Conservation (phyloP, 2,329 filamentous ascomycete genomes). For the Fusarium nodosum region DNA sequence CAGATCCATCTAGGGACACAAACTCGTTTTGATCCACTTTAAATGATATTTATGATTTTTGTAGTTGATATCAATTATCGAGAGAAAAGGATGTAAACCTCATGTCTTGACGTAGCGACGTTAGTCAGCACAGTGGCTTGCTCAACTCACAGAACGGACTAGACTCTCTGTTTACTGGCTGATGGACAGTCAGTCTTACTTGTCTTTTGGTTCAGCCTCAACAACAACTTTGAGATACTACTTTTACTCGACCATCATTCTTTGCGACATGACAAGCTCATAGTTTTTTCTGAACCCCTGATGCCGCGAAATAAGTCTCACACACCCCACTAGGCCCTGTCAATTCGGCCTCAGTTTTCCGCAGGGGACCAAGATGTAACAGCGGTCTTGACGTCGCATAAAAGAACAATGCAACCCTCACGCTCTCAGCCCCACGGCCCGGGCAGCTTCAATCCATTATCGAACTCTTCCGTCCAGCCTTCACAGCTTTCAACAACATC, state of each 20-base stretch:
- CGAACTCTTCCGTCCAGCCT: slow-evolving; percentile 52
- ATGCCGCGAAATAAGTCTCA: slow-evolving; percentile 11
- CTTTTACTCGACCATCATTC: neutral
- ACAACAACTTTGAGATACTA: slow-evolving; percentile 14
- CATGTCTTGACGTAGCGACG: neutral
- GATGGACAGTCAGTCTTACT: neutral
- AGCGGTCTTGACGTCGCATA: slow-evolving; percentile 47
- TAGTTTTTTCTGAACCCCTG: neutral
- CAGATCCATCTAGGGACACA: neutral
- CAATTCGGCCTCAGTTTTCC: slow-evolving; percentile 15
- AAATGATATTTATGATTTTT: neutral
- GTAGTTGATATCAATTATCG: neutral
- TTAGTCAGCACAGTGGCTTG: slow-evolving; percentile 30
- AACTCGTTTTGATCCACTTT: neutral
- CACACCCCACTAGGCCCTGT: slow-evolving; percentile 8
- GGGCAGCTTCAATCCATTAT: slow-evolving; percentile 69
- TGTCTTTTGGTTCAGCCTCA: slow-evolving; percentile 21
- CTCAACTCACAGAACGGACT: neutral
- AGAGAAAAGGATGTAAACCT: neutral
- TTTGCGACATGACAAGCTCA: neutral
- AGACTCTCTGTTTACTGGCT: slow-evolving; percentile 1
- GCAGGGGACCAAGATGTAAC: slow-evolving; percentile 60
- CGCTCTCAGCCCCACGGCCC: slow-evolving; percentile 63
- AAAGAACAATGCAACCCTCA: slow-evolving; percentile 63
- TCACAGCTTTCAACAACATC: slow-evolving; percentile 49